Base-by-base conservation (phyloP, 2,329 filamentous ascomycete genomes). In the Xylariomycetidae sp. region DNA sequence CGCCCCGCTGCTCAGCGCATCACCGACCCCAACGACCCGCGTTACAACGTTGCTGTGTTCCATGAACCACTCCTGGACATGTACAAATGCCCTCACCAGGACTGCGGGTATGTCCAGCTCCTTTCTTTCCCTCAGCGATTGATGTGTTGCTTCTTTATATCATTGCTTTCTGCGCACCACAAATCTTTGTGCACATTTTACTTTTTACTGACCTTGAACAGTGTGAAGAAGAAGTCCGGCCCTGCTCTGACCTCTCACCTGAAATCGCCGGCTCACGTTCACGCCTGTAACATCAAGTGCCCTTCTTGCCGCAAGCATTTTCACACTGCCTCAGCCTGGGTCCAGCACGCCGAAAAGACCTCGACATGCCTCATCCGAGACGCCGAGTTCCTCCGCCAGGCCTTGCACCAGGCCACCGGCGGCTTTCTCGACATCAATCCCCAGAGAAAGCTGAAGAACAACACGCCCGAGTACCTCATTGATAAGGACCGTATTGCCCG, bases 21-120 rank as follows among this genome's bases (percentile, higher is more conserved):
- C 4, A 34, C 60, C 22, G 64, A 80, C 35, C 76, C 76, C 0
- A 43, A 60, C 4, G 60, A 65, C 31, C 53, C 53, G 1, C 54
- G 60, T 8, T 80, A 73, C 54, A 63, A 70, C 25, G 53, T 63
- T 1, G 54, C 60, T 2, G 54, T 57, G 5, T 79, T 76, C 58
- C 65, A 51, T 35, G 57, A 68, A 25, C 32, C 53, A 0, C 52
- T 64, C 19, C 56, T 61, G 2, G 50, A 57, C 28, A 61, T 58
- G 30, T 82, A 65, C 56, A 60, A 54, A 34, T 82, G 78, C 34
- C 77, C 76, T 0, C 65, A 71, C 35, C n/a, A n/a, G n/a, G 41
- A 52, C 3, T 82, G 78, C 65, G 56, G 59, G 65, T 74, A 59
- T 60, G 63, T 54, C 16, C 8, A 24, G 22, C 31, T 22, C 29